phyloP scores from a whole-genome alignment of 75 land plant species.

The Cunninghamia lanceolata region DNA sequence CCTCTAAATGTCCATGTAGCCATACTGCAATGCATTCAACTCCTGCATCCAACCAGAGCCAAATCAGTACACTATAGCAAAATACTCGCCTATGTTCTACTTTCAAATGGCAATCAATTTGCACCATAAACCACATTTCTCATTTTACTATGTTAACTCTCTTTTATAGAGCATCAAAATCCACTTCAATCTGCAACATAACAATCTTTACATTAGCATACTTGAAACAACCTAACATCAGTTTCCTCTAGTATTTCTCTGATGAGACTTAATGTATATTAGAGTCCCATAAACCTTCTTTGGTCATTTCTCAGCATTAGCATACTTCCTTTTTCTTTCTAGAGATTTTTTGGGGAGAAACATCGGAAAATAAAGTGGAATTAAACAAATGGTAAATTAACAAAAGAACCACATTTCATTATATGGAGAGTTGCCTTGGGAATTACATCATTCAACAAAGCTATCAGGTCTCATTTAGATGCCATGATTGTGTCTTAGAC shows the following conservation, averaged over 20 bases:
- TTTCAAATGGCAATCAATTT: neutral
- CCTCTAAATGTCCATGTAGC: constrained; percentile 18
- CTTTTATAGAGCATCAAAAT: neutral
- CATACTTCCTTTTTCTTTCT: neutral
- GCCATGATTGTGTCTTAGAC: neutral
- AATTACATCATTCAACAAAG: neutral
- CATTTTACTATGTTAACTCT: neutral
- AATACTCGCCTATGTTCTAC: neutral
- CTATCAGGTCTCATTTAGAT: neutral
- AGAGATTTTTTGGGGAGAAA: neutral
- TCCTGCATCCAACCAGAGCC: constrained; percentile 6
- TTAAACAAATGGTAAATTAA: neutral
- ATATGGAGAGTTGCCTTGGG: neutral
- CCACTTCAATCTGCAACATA: neutral
- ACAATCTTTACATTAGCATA: neutral
- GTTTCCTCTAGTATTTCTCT: neutral
- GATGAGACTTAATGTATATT: neutral
- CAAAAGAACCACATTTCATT: neutral
- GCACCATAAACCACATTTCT: neutral
- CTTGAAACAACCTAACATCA: neutral
- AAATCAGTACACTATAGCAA: neutral
- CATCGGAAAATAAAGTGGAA: neutral
- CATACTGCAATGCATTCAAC: constrained; percentile 20
- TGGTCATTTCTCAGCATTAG: neutral
- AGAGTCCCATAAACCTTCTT: neutral